These are phyloP conservation scores for Malania oleifera DNA, from an alignment of 164 flowering plant genomes.

Conservation along the genomic window DNA sequence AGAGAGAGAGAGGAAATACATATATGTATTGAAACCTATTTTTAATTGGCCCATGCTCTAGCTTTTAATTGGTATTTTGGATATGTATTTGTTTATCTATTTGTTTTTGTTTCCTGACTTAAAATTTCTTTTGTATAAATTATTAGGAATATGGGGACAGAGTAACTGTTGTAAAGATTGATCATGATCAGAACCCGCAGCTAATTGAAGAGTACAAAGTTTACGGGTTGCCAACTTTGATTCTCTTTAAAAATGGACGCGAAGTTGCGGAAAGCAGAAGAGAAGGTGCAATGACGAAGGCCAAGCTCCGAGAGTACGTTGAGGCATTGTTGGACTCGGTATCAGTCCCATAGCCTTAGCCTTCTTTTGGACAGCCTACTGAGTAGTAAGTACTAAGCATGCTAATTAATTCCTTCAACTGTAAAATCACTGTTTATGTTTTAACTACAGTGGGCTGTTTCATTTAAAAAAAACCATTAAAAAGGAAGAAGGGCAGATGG, in stretches of 20 bases:
- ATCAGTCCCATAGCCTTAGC: slow-evolving; percentile 24
- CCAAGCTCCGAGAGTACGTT: slow-evolving; percentile 62
- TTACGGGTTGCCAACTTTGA: slow-evolving; percentile 74
- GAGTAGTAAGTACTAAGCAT: too few relatives aligned
- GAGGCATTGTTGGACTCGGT: slow-evolving; percentile 49
- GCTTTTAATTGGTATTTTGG: too few relatives aligned
- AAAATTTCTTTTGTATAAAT: background rate
- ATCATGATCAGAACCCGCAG: slow-evolving; percentile 69
- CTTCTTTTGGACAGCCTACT: background rate
- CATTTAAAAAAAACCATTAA: too few relatives aligned
- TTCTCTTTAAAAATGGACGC: slow-evolving; percentile 71
- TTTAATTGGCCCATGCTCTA: too few relatives aligned
- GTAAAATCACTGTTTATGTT: too few relatives aligned
- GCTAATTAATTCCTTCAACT: too few relatives aligned
- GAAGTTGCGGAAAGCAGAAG: slow-evolving; percentile 73
- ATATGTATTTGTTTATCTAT: background rate
- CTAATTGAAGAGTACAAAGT: slow-evolving; percentile 72
- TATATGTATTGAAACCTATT: too few relatives aligned
- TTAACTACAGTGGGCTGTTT: too few relatives aligned
- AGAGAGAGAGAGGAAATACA: too few relatives aligned
- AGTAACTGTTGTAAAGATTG: slow-evolving; percentile 64
- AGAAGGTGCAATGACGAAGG: slow-evolving; percentile 85
- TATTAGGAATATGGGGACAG: slow-evolving; percentile 64
- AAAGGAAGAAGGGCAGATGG: too few relatives aligned
- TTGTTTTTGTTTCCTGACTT: background rate